Base-by-base conservation (phyloP, 1,284 basidiomycete species). In the Austroboletus niveus region DNA sequence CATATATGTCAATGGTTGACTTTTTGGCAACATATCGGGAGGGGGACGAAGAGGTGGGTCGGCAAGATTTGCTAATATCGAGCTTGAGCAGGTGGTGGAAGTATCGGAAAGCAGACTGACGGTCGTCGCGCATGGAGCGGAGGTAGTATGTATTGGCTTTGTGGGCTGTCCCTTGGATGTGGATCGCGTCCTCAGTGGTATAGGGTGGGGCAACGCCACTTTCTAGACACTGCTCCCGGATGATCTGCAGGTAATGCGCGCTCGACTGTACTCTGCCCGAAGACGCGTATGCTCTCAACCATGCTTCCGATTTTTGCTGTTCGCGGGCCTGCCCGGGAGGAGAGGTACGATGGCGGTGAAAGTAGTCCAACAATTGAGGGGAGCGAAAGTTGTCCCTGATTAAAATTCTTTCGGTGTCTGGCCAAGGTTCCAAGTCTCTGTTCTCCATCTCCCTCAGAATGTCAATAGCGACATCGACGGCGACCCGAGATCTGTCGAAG, bases 331-430 rank as follows among this genome's bases (percentile, higher is more conserved):
- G 45, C 6, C 6, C 41, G 0, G 34, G 11, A 17, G n/a, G 14
- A 29, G 38, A 40, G 10, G 32, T 8, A 20, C 31, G 8, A 8
- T 43, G 64, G 5, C 47, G 59, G 9, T 69, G 73, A 11, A 85
- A 64, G 42, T 71, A 72, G 40, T 75, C 73, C 5, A 79, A 73
- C 40, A 85, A 62, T 45, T 76, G 72, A 0, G 78, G 63, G 0
- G 78, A 77, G 20, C 79, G 69, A 51, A 79, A 77, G 1, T 73
- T 69, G 54, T 80, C 76, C 24, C 70, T 66, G 35, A 85, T 74
- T 0, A 86, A 67, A 0, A 69, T 57, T 8, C 70, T 59, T 56
- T 78, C 81, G 0, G 81, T 81, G 10, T 68, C 57, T 2, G 66
- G 57, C 47, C 66, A 66, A n/a, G 85, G 69, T 2, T 62, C 55